A percentile compares a stretch with the other conserved stretches of the same genome.
Conservation (phyloP, 805 yeast species). For the Citeromyces matritensis region DNA sequence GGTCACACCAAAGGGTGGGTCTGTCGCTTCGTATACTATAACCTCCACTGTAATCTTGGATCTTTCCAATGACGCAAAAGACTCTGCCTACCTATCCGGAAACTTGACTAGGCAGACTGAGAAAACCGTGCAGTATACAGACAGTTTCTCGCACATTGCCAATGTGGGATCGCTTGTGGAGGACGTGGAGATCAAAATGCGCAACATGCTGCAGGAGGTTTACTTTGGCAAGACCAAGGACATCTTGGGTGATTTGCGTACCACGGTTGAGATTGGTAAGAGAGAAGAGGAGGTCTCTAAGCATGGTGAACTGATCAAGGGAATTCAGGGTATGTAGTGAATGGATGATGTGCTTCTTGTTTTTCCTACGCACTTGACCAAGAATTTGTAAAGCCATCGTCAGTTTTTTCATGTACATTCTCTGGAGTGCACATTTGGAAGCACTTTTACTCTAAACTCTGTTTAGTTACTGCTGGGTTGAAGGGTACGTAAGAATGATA, state of each 20-base stretch:
- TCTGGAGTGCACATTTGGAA: too few species aligned
- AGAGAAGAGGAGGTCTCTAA: conserved; percentile 19
- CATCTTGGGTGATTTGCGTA: conserved; percentile 59
- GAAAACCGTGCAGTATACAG: conserved; percentile 27
- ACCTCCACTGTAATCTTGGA: conserved; percentile 84
- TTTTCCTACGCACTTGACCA: too few species aligned
- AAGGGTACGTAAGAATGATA: too few species aligned
- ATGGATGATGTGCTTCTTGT: neutral
- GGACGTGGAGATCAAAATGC: conserved; percentile 73
- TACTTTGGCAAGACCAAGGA: conserved; percentile 92
- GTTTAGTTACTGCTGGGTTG: too few species aligned
- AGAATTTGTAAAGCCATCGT: neutral
- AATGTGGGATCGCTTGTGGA: conserved; percentile 80
- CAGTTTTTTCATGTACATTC: too few species aligned
- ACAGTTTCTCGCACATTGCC: conserved; percentile 59
- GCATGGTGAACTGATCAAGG: conserved; percentile 25
- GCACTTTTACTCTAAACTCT: too few species aligned
- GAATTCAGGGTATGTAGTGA: conserved; percentile 13
- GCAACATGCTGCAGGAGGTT: conserved; percentile 83
- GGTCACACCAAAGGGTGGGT: conserved; percentile 26
- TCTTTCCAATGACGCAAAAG: conserved; percentile 21
- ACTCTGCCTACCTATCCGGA: conserved; percentile 48
- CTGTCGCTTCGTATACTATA: conserved; percentile 42
- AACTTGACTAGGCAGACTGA: conserved; percentile 76
- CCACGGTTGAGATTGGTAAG: conserved; percentile 17